Conservation (phyloP, 805 yeast species). For the Groenewaldozyma tartarivorans region DNA sequence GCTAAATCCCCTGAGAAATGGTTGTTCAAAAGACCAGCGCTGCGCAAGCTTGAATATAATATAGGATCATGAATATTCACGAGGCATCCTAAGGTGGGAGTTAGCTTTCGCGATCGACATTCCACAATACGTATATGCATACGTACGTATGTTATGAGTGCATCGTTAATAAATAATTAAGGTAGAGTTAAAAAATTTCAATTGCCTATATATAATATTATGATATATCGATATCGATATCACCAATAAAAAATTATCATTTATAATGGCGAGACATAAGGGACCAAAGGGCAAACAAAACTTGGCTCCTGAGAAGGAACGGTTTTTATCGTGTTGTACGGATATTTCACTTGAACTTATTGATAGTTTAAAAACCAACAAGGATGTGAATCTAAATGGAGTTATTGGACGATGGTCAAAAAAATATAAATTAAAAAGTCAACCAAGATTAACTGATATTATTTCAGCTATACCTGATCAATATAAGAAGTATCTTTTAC, state of each 20-base stretch:
- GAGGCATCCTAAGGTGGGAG: too few relatives aligned
- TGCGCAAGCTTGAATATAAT: too few relatives aligned
- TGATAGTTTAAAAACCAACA: constrained; percentile 59
- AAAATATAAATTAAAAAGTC: constrained; percentile 82
- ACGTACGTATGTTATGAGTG: background rate
- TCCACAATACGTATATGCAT: too few relatives aligned
- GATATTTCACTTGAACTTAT: constrained; percentile 84
- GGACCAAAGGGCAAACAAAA: constrained; percentile 41
- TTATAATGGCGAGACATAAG: constrained; percentile 8
- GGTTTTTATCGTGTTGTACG: constrained; percentile 86
- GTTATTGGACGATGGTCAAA: constrained; percentile 76
- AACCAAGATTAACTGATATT: constrained; percentile 91
- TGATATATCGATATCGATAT: background rate
- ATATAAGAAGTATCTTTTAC: constrained; percentile 80
- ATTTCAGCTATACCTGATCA: constrained; percentile 94
- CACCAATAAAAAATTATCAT: too few relatives aligned
- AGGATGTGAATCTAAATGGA: constrained; percentile 84
- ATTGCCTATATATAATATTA: background rate
- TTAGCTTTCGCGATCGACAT: too few relatives aligned
- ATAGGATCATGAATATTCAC: too few relatives aligned
- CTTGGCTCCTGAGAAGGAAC: constrained; percentile 82
- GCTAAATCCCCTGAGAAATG: too few relatives aligned
- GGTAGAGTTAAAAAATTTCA: background rate
- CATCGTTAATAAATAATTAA: background rate
- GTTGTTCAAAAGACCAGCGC: too few relatives aligned